Conservation (phyloP, 2,329 filamentous ascomycete genomes). For the Sporothrix pseudoabietina region DNA sequence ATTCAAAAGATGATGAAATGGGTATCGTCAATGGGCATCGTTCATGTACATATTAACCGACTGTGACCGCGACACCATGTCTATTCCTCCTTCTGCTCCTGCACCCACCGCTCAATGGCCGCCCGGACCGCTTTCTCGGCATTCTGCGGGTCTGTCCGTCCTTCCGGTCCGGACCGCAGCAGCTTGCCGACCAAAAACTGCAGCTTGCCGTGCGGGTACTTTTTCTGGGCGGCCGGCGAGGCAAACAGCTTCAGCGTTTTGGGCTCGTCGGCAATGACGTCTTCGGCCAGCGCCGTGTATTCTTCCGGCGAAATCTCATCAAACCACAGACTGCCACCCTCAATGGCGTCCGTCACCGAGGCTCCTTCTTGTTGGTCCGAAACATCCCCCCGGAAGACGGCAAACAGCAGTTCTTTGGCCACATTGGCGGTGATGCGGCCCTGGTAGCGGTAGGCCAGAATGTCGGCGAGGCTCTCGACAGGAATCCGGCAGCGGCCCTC, state of each 20-base stretch:
- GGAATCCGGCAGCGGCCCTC: slow-evolving; percentile 56
- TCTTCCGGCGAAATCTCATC: slow-evolving; percentile 51
- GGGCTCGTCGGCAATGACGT: slow-evolving; percentile 51
- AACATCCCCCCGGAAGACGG: slow-evolving; percentile 53
- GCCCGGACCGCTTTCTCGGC: slow-evolving; percentile 52
- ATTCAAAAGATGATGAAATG: background rate
- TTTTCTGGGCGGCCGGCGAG: background rate
- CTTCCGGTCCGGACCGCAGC: slow-evolving; percentile 56
- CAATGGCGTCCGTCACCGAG: slow-evolving; percentile 49
- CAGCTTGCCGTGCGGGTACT: slow-evolving; percentile 59
- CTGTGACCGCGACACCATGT: background rate
- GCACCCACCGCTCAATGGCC: slow-evolving; percentile 38
- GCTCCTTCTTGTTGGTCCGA: slow-evolving; percentile 32
- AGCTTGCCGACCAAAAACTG: slow-evolving; percentile 64
- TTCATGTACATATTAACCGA: background rate
- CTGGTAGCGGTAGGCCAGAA: slow-evolving; percentile 52
- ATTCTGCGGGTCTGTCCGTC: slow-evolving; percentile 56
- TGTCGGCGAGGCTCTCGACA: slow-evolving; percentile 51
- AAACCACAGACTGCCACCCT: slow-evolving; percentile 57
- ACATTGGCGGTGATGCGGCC: slow-evolving; percentile 58
- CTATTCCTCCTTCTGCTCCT: background rate
- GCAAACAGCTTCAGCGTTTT: slow-evolving; percentile 52
- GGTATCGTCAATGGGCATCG: no score
- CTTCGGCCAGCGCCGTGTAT: slow-evolving; percentile 52
- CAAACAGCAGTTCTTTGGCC: slow-evolving; percentile 60